A percentile compares a stretch with the other conserved stretches of the same genome.
Conservation (phyloP, 2,329 filamentous ascomycete species). For the Penicillium paneum region DNA sequence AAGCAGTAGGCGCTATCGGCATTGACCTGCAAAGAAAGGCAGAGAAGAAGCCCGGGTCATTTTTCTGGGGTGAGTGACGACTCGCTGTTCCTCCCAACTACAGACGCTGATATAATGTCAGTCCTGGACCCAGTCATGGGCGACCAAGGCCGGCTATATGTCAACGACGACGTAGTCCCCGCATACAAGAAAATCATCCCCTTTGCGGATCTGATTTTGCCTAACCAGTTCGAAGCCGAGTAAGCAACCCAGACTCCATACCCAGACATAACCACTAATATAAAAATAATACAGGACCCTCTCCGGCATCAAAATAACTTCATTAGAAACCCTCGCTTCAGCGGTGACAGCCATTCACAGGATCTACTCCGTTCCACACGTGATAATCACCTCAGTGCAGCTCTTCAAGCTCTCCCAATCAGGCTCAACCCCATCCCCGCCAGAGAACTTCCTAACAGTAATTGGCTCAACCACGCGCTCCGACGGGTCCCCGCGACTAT, state of each 20-base stretch:
- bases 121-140: constrained; percentile 98
- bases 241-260: constrained; percentile 44
- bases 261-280: background rate
- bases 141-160: constrained; percentile 87
- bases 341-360: constrained; percentile 77
- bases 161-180: constrained; percentile 84
- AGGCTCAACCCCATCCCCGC: constrained; percentile 29
- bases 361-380: constrained; percentile 73
- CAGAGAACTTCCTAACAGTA: constrained; percentile 58
- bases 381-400: constrained; percentile 87
- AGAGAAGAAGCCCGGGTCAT: constrained; percentile 63
- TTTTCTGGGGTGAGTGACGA: constrained; percentile 71
- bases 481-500: constrained; percentile 69
- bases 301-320: constrained; percentile 77
- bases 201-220: constrained; percentile 85
- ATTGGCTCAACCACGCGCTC: constrained; percentile 71
- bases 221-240: constrained; percentile 98
- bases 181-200: constrained; percentile 78
- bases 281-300: constrained; percentile 59
- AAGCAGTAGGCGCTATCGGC: constrained; percentile 79
- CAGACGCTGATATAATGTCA: constrained; percentile 27
- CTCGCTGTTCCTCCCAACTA: background rate
- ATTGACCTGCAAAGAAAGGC: constrained; percentile 70
- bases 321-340: constrained; percentile 66
- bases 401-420: constrained; percentile 55